Percentiles rank a stretch among this genome's conserved stretches.
Conservation (phyloP, 225 moss, liverwort and hornwort genomes). For the Pseudoscleropodium purum region DNA sequence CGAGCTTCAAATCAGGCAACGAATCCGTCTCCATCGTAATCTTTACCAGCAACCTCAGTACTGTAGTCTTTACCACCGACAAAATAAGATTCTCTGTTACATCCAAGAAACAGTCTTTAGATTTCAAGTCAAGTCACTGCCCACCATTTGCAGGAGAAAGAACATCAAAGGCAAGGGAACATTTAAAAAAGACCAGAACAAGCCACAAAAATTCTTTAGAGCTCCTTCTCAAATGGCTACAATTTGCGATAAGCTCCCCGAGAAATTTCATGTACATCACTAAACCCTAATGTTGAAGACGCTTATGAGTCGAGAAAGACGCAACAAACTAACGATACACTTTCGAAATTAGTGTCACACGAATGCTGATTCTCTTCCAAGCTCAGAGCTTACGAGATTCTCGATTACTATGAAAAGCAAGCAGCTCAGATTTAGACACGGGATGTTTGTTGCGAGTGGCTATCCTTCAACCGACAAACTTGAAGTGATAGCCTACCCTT, state of each 20-base stretch:
- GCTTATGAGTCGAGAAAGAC: neutral
- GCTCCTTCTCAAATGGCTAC: neutral
- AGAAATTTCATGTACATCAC: neutral
- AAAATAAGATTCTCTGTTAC: neutral
- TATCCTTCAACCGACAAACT: neutral
- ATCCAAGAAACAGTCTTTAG: neutral
- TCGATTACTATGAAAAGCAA: neutral
- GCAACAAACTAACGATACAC: neutral
- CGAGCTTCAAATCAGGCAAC: conserved; percentile 26
- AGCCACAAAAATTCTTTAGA: neutral
- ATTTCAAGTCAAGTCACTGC: neutral
- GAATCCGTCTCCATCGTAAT: conserved; percentile 1
- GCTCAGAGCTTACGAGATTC: neutral
- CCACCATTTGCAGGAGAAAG: neutral
- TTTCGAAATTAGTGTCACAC: neutral
- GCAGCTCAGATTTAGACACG: neutral
- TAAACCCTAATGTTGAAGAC: neutral
- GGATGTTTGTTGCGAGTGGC: neutral
- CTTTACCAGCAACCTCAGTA: neutral
- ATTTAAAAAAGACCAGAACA: neutral
- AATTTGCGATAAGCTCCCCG: neutral
- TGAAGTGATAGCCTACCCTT: neutral
- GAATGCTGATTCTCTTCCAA: neutral
- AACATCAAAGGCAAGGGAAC: neutral
- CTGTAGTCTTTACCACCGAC: neutral